Percentiles rank a stretch among this genome's conserved stretches.
These are phyloP conservation scores for Lichtheimia corymbifera DNA, from an alignment of 371 early-diverging fungal genomes.

Conservation along the genomic window DNA sequence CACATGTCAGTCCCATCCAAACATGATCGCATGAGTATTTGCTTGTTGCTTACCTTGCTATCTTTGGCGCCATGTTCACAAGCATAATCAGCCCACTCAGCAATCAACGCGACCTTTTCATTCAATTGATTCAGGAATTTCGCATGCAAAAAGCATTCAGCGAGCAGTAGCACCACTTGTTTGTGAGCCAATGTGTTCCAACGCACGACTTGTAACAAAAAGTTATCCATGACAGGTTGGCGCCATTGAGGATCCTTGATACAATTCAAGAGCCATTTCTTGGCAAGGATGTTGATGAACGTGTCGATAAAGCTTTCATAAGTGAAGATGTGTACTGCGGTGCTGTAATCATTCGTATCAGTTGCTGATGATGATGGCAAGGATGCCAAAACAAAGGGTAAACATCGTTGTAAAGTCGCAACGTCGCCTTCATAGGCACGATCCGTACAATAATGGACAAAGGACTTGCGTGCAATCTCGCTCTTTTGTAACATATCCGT, in stretches of 20 bases:
- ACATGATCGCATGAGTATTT: not conserved
- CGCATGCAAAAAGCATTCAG: constrained; percentile 36
- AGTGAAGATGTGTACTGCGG: constrained; percentile 33
- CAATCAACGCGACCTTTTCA: constrained; percentile 30
- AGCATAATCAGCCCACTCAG: constrained; percentile 34
- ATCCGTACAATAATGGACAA: constrained; percentile 55
- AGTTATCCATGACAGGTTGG: constrained; percentile 42
- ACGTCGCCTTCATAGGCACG: constrained; percentile 44
- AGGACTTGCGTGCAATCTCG: constrained; percentile 58
- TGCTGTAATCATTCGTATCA: constrained; percentile 24
- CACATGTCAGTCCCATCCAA: not conserved
- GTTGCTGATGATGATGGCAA: constrained; percentile 21
- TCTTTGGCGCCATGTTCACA: constrained; percentile 26
- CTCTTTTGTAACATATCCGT: constrained; percentile 28
- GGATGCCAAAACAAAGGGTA: constrained; percentile 45
- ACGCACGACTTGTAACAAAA: constrained; percentile 42
- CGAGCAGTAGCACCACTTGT: constrained; percentile 40
- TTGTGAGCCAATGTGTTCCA: constrained; percentile 46
- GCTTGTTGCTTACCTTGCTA: constrained; percentile 31
- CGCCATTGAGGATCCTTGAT: constrained; percentile 43
- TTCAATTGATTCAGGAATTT: constrained; percentile 28
- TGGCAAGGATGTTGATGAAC: constrained; percentile 40
- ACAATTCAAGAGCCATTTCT: constrained; percentile 43
- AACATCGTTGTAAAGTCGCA: constrained; percentile 33
- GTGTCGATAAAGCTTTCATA: constrained; percentile 56